Evolutionary conservation across 2,329 filamentous ascomycete genomes (phyloP).

Genomic region (Curvularia verruculosa): DNA sequence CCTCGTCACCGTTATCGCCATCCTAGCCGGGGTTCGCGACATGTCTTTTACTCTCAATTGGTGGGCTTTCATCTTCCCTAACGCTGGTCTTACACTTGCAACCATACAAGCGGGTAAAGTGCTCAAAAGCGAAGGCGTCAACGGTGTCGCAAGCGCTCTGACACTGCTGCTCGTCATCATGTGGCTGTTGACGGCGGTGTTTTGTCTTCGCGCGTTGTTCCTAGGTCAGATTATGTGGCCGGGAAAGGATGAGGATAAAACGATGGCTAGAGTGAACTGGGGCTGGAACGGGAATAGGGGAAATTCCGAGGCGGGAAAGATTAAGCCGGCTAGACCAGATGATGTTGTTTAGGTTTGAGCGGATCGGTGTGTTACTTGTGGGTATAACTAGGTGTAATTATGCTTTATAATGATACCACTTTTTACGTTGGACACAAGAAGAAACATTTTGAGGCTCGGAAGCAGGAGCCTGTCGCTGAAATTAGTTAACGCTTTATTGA

Average conservation of each 20-base stretch:
- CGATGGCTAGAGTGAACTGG: slow-evolving; percentile 34
- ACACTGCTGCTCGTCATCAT: slow-evolving; percentile 61
- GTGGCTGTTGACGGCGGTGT: slow-evolving; percentile 61
- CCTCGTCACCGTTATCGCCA: slow-evolving; percentile 50
- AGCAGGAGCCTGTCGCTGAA: too few species aligned
- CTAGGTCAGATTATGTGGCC: slow-evolving; percentile 61
- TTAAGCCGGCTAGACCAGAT: slow-evolving; percentile 7
- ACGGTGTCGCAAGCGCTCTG: slow-evolving; percentile 61
- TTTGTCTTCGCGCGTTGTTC: slow-evolving; percentile 59
- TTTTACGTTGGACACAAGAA: not conserved
- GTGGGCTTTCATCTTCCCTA: slow-evolving; percentile 72
- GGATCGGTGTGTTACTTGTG: not conserved
- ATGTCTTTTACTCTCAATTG: slow-evolving; percentile 49
- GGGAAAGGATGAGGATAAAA: slow-evolving; percentile 51
- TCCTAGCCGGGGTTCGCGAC: slow-evolving; percentile 47
- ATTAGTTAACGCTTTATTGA: too few species aligned
- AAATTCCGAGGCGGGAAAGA: slow-evolving; percentile 22
- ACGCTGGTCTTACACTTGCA: slow-evolving; percentile 66
- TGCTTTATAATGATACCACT: slow-evolving; percentile 1
- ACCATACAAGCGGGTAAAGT: slow-evolving; percentile 63
- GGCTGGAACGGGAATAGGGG: slow-evolving; percentile 31
- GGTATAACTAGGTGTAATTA: not conserved
- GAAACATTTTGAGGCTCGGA: too few species aligned
- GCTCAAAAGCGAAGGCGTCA: slow-evolving; percentile 60
- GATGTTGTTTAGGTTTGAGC: slow-evolving; percentile 1